Evolutionary conservation across 352 stramenopile species (phyloP), one percentile per base, ranked within the genome.

Genomic region (Globisporangium cederbergense): DNA sequence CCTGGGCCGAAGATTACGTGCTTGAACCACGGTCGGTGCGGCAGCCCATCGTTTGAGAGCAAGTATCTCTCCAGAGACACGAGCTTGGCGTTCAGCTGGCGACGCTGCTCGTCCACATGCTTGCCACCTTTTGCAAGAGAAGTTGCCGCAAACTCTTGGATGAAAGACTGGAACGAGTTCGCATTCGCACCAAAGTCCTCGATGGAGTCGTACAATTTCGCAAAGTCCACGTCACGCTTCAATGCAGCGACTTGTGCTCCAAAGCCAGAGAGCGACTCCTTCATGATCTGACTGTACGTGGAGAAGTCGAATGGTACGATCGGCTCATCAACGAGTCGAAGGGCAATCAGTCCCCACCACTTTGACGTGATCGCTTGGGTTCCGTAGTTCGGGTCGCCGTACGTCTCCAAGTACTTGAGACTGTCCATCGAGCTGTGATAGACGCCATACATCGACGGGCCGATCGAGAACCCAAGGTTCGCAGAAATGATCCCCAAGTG

Each of bases 391-490:
- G 85, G 83, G 53, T 95, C 81, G 16, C 36, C 83, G 54, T 71
- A 77, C 46, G n/a, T 77, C 64, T 88, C 83, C 57, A 77, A 77
- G 63, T 86, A 97, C 51, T 43, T 67, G 58, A 95, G 79, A 36
- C 77, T 93, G 64, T 97, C 88, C 77, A 96, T 97, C 25, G 81
- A 77, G 58, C 75, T 91, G 67, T 97, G 90, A 65, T 97, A 96
- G 25, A 80, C 74, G 30, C 87, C 88, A 63, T 93, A 93, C n/a
- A 60, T 67, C 2, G 58, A 49, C 28, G 22, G 64, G 16, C 45
- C 65, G 28, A 82, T 42, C 4, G 40, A 55, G 50, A 90, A 94
- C 10, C 65, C 73, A 47, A 96, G 73, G 60, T 92, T 86, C 18
- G 91, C 74, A 11, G 76, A 89, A 18, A 89, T 74, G 49, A 96